Evolutionary conservation across 352 stramenopile species (phyloP).

Genomic region (Phytophthora fragariaefolia): DNA sequence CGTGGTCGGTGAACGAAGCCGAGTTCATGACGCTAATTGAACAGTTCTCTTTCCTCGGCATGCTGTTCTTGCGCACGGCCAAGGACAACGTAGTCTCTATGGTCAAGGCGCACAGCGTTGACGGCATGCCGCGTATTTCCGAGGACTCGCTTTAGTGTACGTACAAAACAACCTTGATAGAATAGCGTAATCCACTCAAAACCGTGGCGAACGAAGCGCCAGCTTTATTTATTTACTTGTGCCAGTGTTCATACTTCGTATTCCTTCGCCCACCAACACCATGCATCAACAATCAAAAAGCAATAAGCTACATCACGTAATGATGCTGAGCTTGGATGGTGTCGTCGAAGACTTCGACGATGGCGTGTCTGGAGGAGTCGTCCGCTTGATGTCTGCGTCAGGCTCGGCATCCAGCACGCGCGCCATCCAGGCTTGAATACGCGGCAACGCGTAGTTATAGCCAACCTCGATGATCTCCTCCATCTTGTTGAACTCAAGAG

Average conservation of each 20-base stretch:
- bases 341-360: conserved; percentile 7
- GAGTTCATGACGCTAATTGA: conserved; percentile 54
- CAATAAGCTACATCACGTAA: conserved; percentile 23
- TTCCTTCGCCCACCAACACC: not conserved
- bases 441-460: conserved; percentile 83
- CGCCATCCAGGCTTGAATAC: conserved; percentile 64
- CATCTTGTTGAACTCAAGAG: conserved; percentile 94
- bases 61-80: conserved; percentile 68
- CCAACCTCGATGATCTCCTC: conserved; percentile 90
- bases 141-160: conserved; percentile 45
- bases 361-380: conserved; percentile 24
- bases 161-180: conserved; percentile 7
- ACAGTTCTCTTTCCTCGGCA: conserved; percentile 71
- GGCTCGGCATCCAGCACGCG: conserved; percentile 64
- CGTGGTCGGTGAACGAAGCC: conserved; percentile 48
- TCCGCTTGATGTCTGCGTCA: conserved; percentile 64
- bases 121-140: conserved; percentile 63
- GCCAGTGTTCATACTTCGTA: not conserved
- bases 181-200: conserved; percentile 23
- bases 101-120: conserved; percentile 48
- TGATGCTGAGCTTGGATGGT: conserved; percentile 28
- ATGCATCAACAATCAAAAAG: not conserved
- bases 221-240: conserved; percentile 2
- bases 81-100: conserved; percentile 71
- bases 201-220: conserved; percentile 15